Base-by-base conservation (phyloP, 345 rosid genomes). In the Syzygium oleosum region DNA sequence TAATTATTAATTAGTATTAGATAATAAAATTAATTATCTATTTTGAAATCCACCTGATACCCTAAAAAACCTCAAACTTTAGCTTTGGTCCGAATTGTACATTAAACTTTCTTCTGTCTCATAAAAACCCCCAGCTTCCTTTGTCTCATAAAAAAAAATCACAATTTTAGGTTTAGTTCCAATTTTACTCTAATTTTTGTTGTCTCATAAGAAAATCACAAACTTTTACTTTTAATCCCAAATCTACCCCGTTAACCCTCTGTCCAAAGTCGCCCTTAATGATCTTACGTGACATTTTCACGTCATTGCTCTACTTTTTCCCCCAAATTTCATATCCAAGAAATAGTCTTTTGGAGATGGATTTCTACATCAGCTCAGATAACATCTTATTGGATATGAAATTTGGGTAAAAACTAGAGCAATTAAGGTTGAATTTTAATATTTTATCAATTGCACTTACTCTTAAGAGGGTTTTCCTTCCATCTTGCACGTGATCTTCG, bases 401-500 rank as follows among this genome's bases (percentile, higher is more conserved):
- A n/a, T 61, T 61, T 61, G 13, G 29, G 9, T 61, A 27, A 12
- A 43, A n/a, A 3, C 68, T 61, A 61, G 9, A 61, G 16, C 34
- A n/a, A 61, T 61, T 61, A n/a, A 7, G 19, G 16, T 13, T 27
- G 3, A 16, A n/a, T 61, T n/a, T 61, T 61, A 5, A 43, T 6
- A 43, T 43, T 6, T 43, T 43, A 43, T 43, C 46, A 43, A 43
- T 43, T 56, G n/a, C 61, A 1, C 61, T 56, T 56, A 56, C 23
- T 56, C 25, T 56, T 56, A 56, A 56, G 13, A 23, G n/a, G 10
- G 2, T 56, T 56, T 56, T 56, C 2, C 27, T 56, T 56, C 25
- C n/a, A 23, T 56, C 2, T 56, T 12, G 25, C 5, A 23, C 0
- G 4, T 1, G 6, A 56, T 23, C 13, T 56, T 56, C n/a, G 0